These are phyloP conservation scores for Hippophae rhamnoides DNA, from an alignment of 306 rosid species.

Conservation along the genomic window DNA sequence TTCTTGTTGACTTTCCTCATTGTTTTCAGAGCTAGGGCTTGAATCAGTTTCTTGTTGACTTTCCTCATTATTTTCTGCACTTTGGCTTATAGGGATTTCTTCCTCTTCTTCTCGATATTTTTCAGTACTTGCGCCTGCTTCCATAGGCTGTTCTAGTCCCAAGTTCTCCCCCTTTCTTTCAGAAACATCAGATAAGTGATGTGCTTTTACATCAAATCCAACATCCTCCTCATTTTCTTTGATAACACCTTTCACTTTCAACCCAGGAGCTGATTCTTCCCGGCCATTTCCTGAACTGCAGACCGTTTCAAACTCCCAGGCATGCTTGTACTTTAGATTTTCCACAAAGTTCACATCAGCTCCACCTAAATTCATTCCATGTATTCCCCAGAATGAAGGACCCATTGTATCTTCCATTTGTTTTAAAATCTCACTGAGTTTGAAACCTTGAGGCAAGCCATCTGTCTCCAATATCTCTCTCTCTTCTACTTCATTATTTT, in stretches of 20 bases:
- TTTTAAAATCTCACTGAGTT: conserved; percentile 21
- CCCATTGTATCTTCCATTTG: conserved; percentile 27
- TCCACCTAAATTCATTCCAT: conserved; percentile 22
- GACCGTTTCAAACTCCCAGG: conserved; percentile 25
- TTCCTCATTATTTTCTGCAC: conserved; percentile 5
- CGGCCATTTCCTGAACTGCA: conserved; percentile 18
- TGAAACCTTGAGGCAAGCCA: conserved; percentile 24
- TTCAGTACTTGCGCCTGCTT: conserved; percentile 17
- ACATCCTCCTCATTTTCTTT: conserved; percentile 33
- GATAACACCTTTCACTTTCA: conserved; percentile 15
- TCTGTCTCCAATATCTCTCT: conserved; percentile 28
- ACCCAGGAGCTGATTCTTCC: conserved; percentile 39
- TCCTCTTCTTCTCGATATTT: conserved; percentile 4
- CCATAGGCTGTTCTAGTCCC: conserved; percentile 24
- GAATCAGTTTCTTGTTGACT: conserved; percentile 9
- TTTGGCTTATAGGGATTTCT: neutral
- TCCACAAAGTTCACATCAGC: conserved; percentile 26
- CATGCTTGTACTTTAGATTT: conserved; percentile 24
- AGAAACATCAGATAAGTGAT: conserved; percentile 33
- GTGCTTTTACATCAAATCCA: conserved; percentile 19
- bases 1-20: conserved; percentile 10
- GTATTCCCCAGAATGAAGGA: conserved; percentile 14
- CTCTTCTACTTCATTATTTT: conserved; percentile 23
- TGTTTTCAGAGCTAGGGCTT: conserved; percentile 7
- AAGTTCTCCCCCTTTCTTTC: conserved; percentile 20